A percentile compares a stretch with the other conserved stretches of the same genome.
phyloP scores from a whole-genome alignment of 495 filamentous ascomycete species.

The Aeminium ludgeri region DNA sequence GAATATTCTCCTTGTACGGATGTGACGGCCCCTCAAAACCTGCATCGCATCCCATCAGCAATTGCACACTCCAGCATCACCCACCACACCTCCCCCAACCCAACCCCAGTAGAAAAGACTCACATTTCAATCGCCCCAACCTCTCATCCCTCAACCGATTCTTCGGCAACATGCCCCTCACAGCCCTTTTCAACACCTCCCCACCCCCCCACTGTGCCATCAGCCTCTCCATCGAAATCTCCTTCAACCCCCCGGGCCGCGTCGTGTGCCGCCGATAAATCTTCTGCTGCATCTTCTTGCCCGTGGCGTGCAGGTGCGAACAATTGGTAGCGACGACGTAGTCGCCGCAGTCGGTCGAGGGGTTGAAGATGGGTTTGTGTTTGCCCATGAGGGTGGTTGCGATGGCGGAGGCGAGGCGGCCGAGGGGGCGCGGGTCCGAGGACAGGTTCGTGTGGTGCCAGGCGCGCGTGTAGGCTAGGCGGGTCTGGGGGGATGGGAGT shows the following conservation, averaged over 20 bases:
- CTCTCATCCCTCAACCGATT: constrained; percentile 75
- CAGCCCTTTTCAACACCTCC: constrained; percentile 81
- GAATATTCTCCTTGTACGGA: constrained; percentile 78
- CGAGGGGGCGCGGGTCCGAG: constrained; percentile 43
- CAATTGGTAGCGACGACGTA: constrained; percentile 91
- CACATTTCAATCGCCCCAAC: constrained; percentile 74
- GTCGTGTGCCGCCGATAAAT: constrained; percentile 89
- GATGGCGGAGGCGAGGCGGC: constrained; percentile 80
- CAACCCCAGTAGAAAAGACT: constrained; percentile 19
- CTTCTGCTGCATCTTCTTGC: constrained; percentile 85
- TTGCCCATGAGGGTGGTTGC: constrained; percentile 93
- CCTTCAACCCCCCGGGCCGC: constrained; percentile 66
- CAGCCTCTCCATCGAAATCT: constrained; percentile 86
- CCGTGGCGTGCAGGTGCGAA: constrained; percentile 69
- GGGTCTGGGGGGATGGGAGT: constrained; percentile 43
- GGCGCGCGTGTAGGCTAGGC: constrained; percentile 83
- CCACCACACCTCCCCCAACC: neutral
- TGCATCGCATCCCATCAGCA: constrained; percentile 20
- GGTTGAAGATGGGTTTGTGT: constrained; percentile 96
- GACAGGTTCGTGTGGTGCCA: constrained; percentile 84
- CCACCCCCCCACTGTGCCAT: constrained; percentile 87
- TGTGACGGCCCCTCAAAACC: constrained; percentile 82
- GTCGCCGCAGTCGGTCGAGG: constrained; percentile 89
- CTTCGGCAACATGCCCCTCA: constrained; percentile 95
- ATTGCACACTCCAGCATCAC: constrained; percentile 3